These are phyloP conservation scores for Boletus patriciae DNA, from an alignment of 768 basidiomycete genomes.

Conservation along the genomic window DNA sequence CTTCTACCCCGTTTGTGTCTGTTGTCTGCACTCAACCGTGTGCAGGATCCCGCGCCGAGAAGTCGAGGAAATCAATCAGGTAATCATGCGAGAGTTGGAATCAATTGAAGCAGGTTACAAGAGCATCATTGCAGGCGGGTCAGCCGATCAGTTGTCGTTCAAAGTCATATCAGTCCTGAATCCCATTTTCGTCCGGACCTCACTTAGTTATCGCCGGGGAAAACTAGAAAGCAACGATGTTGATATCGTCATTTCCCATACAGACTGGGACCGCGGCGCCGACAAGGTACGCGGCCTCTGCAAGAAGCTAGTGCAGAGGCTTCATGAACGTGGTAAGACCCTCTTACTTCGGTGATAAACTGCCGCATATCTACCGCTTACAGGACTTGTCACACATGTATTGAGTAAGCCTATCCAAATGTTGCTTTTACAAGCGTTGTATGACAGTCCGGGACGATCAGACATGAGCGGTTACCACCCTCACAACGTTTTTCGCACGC, in stretches of 20 bases:
- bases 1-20: not conserved
- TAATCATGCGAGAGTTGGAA: conserved; percentile 67
- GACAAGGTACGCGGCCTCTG: conserved; percentile 61
- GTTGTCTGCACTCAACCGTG: not conserved
- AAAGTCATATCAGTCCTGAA: not conserved
- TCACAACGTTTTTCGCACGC: conserved; percentile 51
- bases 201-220: conserved; percentile 75
- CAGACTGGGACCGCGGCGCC: conserved; percentile 43
- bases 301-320: conserved; percentile 53
- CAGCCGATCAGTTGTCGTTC: conserved; percentile 22
- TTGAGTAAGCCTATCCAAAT: conserved; percentile 56
- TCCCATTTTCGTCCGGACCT: not conserved
- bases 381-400: conserved; percentile 78
- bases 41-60: conserved; percentile 72
- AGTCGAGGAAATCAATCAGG: conserved; percentile 71
- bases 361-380: not conserved
- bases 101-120: conserved; percentile 63
- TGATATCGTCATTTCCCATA: conserved; percentile 85
- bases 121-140: conserved; percentile 84
- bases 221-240: conserved; percentile 82
- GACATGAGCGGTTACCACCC: conserved; percentile 62
- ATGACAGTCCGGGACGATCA: conserved; percentile 27
- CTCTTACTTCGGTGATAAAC: not conserved
- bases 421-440: conserved; percentile 1
- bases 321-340: conserved; percentile 56